These are phyloP conservation scores for Ziziphus jujuba DNA, from an alignment of 306 rosid species.

Conservation along the genomic window DNA sequence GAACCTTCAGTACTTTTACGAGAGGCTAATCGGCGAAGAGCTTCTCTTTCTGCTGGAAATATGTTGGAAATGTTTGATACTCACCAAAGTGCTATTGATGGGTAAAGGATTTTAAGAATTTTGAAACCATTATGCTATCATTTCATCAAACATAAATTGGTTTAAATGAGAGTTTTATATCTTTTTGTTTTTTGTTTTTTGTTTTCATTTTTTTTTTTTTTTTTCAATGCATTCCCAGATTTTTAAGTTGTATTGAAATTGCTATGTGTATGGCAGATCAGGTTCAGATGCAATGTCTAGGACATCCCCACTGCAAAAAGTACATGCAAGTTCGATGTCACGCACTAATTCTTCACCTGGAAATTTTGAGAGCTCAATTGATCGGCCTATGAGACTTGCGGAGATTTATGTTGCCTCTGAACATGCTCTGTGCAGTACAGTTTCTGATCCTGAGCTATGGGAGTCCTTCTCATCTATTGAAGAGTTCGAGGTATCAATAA, in stretches of 20 bases:
- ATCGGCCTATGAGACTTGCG: constrained; percentile 97
- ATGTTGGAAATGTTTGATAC: constrained; percentile 70
- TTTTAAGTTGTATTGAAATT: constrained; percentile 35
- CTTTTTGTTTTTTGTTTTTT: no score
- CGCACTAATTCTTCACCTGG: constrained; percentile 96
- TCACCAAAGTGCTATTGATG: constrained; percentile 53
- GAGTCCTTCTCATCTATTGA: constrained; percentile 71
- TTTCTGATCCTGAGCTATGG: constrained; percentile 62
- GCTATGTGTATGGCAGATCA: constrained; percentile 71
- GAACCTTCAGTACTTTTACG: constrained; percentile 91
- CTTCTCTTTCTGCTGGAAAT: constrained; percentile 95
- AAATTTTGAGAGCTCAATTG: constrained; percentile 71
- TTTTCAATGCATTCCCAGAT: constrained; percentile 9
- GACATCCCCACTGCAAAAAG: constrained; percentile 63
- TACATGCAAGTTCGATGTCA: constrained; percentile 57
- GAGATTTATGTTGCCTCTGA: constrained; percentile 91
- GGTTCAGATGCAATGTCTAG: constrained; percentile 61
- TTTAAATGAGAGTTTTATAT: constrained; percentile 5
- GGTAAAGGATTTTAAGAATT: constrained; percentile 51
- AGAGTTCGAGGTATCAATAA: constrained; percentile 80
- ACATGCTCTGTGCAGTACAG: constrained; percentile 75
- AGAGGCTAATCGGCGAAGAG: constrained; percentile 96
- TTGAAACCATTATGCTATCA: constrained; percentile 13
- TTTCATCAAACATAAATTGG: constrained; percentile 22
- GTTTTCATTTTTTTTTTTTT: neutral